Percentiles rank a stretch among this genome's conserved stretches.
phyloP scores from a whole-genome alignment of 768 basidiomycete species.

The Tephrocybe sp. region DNA sequence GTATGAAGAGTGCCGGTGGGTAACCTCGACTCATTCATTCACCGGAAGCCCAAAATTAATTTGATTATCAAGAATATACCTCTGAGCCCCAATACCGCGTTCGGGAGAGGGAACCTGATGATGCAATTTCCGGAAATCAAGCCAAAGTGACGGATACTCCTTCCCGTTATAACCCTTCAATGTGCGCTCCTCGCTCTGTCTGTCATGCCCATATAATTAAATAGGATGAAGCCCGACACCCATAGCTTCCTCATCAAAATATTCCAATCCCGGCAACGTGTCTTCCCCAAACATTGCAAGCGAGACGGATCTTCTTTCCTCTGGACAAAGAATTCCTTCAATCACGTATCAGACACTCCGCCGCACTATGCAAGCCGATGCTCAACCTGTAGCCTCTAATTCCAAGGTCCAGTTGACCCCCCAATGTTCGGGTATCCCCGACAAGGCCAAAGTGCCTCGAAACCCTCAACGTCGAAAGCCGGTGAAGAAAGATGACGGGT shows the following conservation, averaged over 20 bases:
- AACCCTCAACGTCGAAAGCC: constrained; percentile 4
- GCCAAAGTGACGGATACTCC: too few relatives aligned
- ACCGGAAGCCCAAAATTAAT: background rate
- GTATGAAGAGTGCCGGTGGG: background rate
- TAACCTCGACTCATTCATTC: background rate
- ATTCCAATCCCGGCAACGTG: background rate
- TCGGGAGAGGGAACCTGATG: background rate
- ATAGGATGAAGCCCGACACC: too few relatives aligned
- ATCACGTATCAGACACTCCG: background rate
- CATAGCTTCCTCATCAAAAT: too few relatives aligned
- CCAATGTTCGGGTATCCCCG: background rate
- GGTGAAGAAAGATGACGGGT: constrained; percentile 12
- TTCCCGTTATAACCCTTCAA: background rate
- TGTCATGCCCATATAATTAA: too few relatives aligned
- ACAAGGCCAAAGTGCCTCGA: background rate
- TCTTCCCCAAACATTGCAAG: background rate
- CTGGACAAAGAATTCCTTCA: background rate
- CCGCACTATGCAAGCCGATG: background rate
- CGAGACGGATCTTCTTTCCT: background rate
- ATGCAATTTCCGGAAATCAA: background rate
- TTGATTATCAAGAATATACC: background rate
- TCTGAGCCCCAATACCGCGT: background rate
- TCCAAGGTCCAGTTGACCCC: constrained; percentile 13
- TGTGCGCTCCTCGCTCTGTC: background rate
- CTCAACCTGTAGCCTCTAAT: constrained; percentile 16